Base-by-base conservation (phyloP, 2,329 filamentous ascomycete genomes). In the Colletotrichum filicis region DNA sequence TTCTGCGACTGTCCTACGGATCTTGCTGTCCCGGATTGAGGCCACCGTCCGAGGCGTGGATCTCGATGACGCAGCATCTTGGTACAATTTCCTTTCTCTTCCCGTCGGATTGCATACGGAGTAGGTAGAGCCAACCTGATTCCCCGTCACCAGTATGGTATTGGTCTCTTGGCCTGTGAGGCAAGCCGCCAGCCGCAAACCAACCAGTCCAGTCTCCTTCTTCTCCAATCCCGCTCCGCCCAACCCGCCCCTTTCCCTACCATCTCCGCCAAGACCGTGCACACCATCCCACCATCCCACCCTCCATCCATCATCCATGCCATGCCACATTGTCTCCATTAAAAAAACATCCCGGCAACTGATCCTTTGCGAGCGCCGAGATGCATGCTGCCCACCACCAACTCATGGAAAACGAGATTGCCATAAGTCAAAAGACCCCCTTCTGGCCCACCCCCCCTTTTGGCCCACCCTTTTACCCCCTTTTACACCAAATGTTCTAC, bases 191-290 rank as follows among this genome's bases (percentile, higher is more conserved):
- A 42, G 16, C 16, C 37, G 37, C 16, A 42, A 42, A 16, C 35
- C 35, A 16, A 42, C 35, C 35, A 42, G 35, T 42, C 2, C 35
- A 42, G 35, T 42, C 12, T 42, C 35, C 14, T 16, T 16, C 35
- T 6, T 35, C 66, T 68, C 59, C 46, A 37, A 56, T 73, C 60
- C 70, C 70, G 70, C 70, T 72, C 70, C 70, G 70, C 70, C 65
- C 57, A 49, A 32, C 53, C 65, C 69, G 59, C 62, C 22, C 49
- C 49, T 35, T 53, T 52, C 60, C 42, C n/a, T 28, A 12, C 26
- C 58, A 57, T 55, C 16, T 72, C 70, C 70, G 70, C 66, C 70
- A 73, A 73, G 70, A 35, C 59, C 59, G 52, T 65, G 59, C 61
- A 64, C 49, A 64, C 61, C 49, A 28, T 49, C 49, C 30, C 49